These are phyloP conservation scores for Aspergillus calidoustus DNA, from an alignment of 2,329 filamentous ascomycete genomes.

Conservation along the genomic window DNA sequence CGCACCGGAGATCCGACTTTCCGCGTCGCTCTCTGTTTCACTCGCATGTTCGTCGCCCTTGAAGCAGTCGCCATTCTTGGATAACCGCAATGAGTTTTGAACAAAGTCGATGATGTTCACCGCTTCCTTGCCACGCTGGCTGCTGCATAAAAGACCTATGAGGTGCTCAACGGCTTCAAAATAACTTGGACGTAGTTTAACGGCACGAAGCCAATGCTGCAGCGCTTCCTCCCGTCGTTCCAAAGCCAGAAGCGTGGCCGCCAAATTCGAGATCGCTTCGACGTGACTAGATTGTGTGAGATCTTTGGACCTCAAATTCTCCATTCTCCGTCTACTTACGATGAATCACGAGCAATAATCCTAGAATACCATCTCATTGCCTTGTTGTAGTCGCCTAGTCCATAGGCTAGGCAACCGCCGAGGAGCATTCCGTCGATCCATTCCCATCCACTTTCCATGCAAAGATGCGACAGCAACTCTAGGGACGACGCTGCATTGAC, in stretches of 20 bases:
- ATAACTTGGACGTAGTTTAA: conserved; percentile 81
- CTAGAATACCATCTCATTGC: conserved; percentile 57
- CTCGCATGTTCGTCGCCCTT: conserved; percentile 59
- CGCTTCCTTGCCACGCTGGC: conserved; percentile 80
- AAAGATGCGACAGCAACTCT: conserved; percentile 73
- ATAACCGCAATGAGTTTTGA: conserved; percentile 70
- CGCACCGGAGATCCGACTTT: conserved; percentile 57
- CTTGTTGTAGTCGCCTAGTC: conserved; percentile 80
- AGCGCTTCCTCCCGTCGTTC: conserved; percentile 83
- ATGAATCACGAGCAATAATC: conserved; percentile 63
- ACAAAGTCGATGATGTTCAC: conserved; percentile 86
- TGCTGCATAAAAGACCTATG: conserved; percentile 81
- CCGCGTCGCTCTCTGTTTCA: conserved; percentile 63
- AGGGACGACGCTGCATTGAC: conserved; percentile 69
- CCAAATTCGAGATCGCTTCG: conserved; percentile 91
- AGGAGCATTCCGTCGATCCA: conserved; percentile 95
- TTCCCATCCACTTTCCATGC: conserved; percentile 78
- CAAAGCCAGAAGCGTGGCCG: conserved; percentile 84
- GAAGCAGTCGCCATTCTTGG: conserved; percentile 52
- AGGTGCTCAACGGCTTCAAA: conserved; percentile 96
- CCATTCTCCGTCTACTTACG: conserved; percentile 46
- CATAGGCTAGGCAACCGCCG: conserved; percentile 90
- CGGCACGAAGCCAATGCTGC: conserved; percentile 80
- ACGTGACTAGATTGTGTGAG: conserved; percentile 67
- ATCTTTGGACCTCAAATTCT: conserved; percentile 16